These are phyloP conservation scores for Eucalyptus paniculata DNA, from an alignment of 345 rosid species.

Conservation along the genomic window DNA sequence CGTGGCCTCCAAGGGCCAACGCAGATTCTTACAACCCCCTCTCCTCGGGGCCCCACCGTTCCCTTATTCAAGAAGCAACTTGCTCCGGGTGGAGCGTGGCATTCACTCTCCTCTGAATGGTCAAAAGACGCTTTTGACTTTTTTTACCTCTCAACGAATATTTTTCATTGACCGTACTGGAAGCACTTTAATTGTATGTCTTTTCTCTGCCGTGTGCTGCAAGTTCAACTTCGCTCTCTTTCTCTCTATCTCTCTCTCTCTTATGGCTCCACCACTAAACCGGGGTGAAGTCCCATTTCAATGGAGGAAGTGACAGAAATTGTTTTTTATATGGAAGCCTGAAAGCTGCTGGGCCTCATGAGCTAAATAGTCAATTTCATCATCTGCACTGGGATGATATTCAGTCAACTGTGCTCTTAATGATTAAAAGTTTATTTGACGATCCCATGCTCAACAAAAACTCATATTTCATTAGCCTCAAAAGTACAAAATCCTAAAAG, in stretches of 20 bases:
- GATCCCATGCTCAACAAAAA: not conserved
- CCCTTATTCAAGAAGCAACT: not conserved
- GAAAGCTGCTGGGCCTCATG: not conserved
- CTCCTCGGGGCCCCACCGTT: not conserved
- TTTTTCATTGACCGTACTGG: not conserved
- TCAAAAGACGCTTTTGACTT: not conserved
- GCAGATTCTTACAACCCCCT: not conserved
- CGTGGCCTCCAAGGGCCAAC: not conserved
- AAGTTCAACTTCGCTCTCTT: not conserved
- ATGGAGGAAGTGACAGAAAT: not conserved
- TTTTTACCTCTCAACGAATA: not conserved
- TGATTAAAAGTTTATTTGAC: not conserved
- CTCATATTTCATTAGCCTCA: not conserved
- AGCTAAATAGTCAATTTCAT: not conserved
- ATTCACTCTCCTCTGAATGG: not conserved
- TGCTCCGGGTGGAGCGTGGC: not conserved
- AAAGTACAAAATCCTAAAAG: not conserved
- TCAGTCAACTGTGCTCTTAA: not conserved
- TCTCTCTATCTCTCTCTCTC: not conserved
- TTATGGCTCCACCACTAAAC: not conserved
- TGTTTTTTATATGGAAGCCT: not conserved
- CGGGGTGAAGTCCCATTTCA: not conserved
- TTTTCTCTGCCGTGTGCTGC: not conserved
- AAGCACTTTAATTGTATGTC: not conserved
- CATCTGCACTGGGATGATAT: not conserved